Evolutionary conservation across 139 green algal species (phyloP), one percentile per base, ranked within the genome.

Genomic region (Chlorella sp.): DNA sequence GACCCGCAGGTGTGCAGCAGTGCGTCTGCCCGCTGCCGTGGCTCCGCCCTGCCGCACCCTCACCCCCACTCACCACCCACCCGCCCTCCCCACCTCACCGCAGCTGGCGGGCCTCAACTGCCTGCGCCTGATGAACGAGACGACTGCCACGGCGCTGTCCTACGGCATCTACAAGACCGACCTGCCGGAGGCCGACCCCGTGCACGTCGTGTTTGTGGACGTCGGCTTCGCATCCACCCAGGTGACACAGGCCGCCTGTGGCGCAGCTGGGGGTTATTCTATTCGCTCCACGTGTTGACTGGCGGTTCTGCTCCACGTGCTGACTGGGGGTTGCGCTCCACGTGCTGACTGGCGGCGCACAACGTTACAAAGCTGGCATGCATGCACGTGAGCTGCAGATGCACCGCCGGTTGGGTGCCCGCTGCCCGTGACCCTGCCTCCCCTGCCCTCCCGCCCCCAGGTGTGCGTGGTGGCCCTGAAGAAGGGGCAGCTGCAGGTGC

Each of bases 141-240:
- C 92, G 28, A 99, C 97, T 28, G 97, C 97, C 77, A 98, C 94
- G 2, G 97, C 97, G 14, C 93, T 99, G 46, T 89, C 94, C 22
- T 99, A 99, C 84, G 97, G 97, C 82, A 99, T 99, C 85, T 99
- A 97, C 93, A 99, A 99, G 89, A 99, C 96, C 19, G 96, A 99
- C 84, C 92, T 99, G 58, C 93, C 95, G 6, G 96, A 98, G 72
- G 90, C 88, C 0, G 93, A 98, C 0, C 90, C 96, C 0, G 76
- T 96, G 30, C 89, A 99, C 80, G 96, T 99, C 13, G 97, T 83
- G 8, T 99, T 99, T 82, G 93, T 99, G 30, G 97, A 99, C 87
- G 81, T 98, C 20, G 97, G 97, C 38, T 93, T 99, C 85, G 85
- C 89, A n/a, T 83, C 89, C 48, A 93, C 97, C 1, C 96, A 99